Evolutionary conservation across 2,329 filamentous ascomycete genomes (phyloP), one percentile per base, ranked within the genome.

Genomic region (Clathrospora elynae): DNA sequence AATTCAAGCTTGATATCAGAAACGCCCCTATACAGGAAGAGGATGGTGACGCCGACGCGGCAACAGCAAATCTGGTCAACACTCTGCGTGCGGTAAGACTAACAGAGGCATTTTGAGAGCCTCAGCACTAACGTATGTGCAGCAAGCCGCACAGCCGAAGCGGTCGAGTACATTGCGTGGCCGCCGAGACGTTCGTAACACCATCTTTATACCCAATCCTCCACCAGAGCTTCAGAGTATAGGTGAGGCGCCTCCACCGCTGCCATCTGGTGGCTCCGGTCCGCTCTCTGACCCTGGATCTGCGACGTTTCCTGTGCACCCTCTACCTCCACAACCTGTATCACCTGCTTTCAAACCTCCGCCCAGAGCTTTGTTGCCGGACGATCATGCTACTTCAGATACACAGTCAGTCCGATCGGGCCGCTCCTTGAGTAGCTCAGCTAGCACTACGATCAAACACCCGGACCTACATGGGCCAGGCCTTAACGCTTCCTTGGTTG

Each of bases 381-480:
- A 73, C 3, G 72, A 90, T 11, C 84, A 88, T 66, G 74, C 79
- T 37, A 42, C 74, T 64, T 95, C 90, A 1, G 93, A 99, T 67
- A 90, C 88, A 3, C 90, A 92, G 42, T 97, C 93, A 1, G 86
- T 97, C 47, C 86, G 91, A 34, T 99, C 93, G 2, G 87, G 87
- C 2, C 88, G 89, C 52, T 95, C 90, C 2, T 73, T 92, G 28
- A 84, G 83, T 48, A 83, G 78, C 55, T 83, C 84, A 30, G 74
- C 86, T 29, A 82, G 87, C 55, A 65, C 64, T 23, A 70, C 64
- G n/a, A 75, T 83, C 36, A 86, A 84, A 60, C 93, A 99, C 66
- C 86, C 90, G 1, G 90, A 96, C 12, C 78, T 95, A 71, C 81
- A 86, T 38, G 81, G 83, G 7, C 82, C 87, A 1, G 92, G 93